Conservation (phyloP, 2,329 filamentous ascomycete genomes). For the Neonectria faginata region DNA sequence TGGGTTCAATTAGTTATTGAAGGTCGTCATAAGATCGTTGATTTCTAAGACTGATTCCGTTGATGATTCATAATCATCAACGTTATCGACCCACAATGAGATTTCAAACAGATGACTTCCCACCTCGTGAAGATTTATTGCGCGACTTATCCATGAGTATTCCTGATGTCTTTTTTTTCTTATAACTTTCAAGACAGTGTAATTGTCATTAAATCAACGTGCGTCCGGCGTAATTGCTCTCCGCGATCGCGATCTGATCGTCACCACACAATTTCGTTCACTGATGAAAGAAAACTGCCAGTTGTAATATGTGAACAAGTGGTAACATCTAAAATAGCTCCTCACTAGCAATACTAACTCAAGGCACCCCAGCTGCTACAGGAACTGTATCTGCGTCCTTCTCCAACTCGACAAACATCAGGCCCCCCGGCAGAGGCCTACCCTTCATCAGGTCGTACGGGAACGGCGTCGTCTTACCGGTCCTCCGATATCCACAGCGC, state of each 20-base stretch:
- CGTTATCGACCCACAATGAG: not conserved
- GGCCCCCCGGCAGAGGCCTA: constrained; percentile 41
- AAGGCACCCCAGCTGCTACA: not conserved
- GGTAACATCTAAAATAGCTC: too few species aligned
- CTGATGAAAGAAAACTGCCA: too few species aligned
- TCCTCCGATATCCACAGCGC: constrained; percentile 49
- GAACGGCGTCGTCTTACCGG: constrained; percentile 50
- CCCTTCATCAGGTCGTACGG: constrained; percentile 40
- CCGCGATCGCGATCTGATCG: too few species aligned
- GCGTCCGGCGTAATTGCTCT: too few species aligned
- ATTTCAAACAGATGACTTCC: not conserved
- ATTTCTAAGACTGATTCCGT: not conserved
- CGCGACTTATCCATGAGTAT: too few species aligned
- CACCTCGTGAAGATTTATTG: too few species aligned
- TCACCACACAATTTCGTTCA: too few species aligned
- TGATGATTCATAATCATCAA: not conserved
- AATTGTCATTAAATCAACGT: too few species aligned
- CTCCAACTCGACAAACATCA: constrained; percentile 52
- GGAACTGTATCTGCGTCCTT: constrained; percentile 41
- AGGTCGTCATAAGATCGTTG: not conserved
- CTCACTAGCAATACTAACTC: not conserved
- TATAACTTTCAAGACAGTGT: too few species aligned
- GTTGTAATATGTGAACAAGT: too few species aligned
- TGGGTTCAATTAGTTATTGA: not conserved
- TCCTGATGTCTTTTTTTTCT: too few species aligned